Conservation (phyloP, 192 early-diverging fungal species). For the Backusella morwellensis region DNA sequence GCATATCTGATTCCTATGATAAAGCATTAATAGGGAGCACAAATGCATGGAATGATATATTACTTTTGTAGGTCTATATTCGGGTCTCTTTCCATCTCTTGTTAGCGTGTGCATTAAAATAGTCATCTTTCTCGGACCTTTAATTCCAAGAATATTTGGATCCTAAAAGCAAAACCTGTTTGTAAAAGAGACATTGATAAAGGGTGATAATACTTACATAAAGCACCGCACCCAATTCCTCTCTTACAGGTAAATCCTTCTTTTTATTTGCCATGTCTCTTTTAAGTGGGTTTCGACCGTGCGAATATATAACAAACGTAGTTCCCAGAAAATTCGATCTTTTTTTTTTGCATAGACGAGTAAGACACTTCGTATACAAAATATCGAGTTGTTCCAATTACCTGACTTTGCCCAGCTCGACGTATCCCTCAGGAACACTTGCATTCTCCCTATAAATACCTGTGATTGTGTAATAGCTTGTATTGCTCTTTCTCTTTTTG, state of each 20-base stretch:
- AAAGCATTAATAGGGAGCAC: too few relatives aligned
- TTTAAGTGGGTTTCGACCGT: constrained; percentile 42
- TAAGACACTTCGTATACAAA: constrained; percentile 27
- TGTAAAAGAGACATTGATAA: not conserved
- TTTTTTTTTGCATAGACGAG: constrained; percentile 8
- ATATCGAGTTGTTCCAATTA: constrained; percentile 32
- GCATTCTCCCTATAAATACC: not conserved
- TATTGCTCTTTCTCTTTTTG: constrained; percentile 65
- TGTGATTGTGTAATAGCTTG: constrained; percentile 63
- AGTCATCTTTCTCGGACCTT: constrained; percentile 92
- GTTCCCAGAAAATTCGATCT: constrained; percentile 89
- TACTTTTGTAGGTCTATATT: constrained; percentile 53
- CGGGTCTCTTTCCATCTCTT: constrained; percentile 52
- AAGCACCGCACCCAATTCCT: constrained; percentile 73
- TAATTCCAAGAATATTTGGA: constrained; percentile 83
- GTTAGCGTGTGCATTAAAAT: constrained; percentile 74
- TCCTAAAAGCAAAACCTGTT: constrained; percentile 48
- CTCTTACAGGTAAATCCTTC: constrained; percentile 44
- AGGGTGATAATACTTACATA: constrained; percentile 54
- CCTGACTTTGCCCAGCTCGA: constrained; percentile 28
- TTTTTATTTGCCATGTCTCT: constrained; percentile 26
- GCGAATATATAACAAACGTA: constrained; percentile 73
- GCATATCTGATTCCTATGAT: constrained; percentile 58
- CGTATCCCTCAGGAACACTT: not conserved
- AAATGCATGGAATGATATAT: not conserved